Evolutionary conservation across 768 basidiomycete genomes (phyloP), one percentile per base, ranked within the genome.

Genomic region (Agaricus subrufescens): DNA sequence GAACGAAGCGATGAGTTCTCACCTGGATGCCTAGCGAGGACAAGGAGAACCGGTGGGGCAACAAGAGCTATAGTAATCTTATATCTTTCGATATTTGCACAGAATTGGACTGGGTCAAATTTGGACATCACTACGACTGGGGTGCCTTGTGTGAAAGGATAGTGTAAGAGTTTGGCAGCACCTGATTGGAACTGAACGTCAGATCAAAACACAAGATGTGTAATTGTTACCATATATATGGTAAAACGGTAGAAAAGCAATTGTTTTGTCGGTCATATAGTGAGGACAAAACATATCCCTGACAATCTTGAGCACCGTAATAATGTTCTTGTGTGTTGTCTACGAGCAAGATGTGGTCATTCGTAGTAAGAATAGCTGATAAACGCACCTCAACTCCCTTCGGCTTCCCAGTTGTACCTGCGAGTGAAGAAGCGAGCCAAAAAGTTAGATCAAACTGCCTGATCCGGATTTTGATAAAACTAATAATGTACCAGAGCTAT

Each of bases 41-140:
- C 78, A 12, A 96, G 83, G 11, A 94, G 71, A n/a, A 97, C 84
- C 0, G 94, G 93, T 1, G 94, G 94, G 1, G 91, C 91, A 47
- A 91, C 73, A 0, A 87, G 69, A 0, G 80, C 57, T 1, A 73
- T 57, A 0, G 86, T 86, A 27, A 85, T 78, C 50, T 73, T 80
- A 73, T 89, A 89, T 50, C 74, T 77, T 59, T 86, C 76, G 46
- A 96, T 80, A 48, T 80, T 73, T 10, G 75, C 72, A 59, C 89
- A 87, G 62, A 90, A 91, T 50, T 72, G 66, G 1, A 73, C 72
- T 0, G 89, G 86, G 60, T 94, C 87, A 65, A 94, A 95, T 34
- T 81, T 81, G 1, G 80, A 68, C 66, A 87, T 79, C 46, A 91
- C 71, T 25, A 85, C 74, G 3, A 82, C 70, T 0, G 86, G 77